Percentiles rank a stretch among this genome's conserved stretches.
phyloP scores from a whole-genome alignment of 768 basidiomycete genomes.

The Tulasnella sp. region DNA sequence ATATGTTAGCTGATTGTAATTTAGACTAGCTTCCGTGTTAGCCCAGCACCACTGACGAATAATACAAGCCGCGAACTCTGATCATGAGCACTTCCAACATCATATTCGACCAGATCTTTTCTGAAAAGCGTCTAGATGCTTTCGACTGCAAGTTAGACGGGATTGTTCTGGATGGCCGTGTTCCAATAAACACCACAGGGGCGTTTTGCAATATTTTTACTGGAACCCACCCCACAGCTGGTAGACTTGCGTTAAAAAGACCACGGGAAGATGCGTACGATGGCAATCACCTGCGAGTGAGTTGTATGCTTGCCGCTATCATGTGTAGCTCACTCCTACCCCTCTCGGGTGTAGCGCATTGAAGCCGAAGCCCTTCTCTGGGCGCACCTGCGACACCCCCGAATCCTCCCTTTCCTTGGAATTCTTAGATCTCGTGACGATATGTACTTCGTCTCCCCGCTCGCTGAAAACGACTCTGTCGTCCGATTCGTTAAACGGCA shows the following conservation, averaged over 20 bases:
- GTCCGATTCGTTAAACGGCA: too few species aligned
- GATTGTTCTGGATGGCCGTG: neutral
- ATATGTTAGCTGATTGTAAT: too few species aligned
- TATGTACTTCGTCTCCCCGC: too few species aligned
- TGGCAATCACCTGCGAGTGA: neutral
- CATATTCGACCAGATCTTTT: too few species aligned
- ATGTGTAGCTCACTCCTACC: too few species aligned
- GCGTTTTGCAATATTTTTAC: neutral
- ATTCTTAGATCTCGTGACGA: too few species aligned
- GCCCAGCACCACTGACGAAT: too few species aligned
- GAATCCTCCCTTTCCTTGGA: neutral
- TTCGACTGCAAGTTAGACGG: neutral
- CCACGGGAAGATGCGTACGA: neutral
- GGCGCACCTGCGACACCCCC: neutral
- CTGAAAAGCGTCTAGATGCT: neutral
- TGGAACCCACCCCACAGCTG: neutral
- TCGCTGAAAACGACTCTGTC: too few species aligned
- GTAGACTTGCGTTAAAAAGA: neutral
- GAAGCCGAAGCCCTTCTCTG: neutral
- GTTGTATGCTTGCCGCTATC: too few species aligned
- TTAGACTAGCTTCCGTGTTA: too few species aligned
- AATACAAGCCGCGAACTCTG: too few species aligned
- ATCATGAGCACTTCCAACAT: too few species aligned
- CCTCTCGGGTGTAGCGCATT: neutral
- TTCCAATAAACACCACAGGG: neutral